Base-by-base conservation (phyloP, 108 stramenopile species). In the Cyclotella baltica region DNA sequence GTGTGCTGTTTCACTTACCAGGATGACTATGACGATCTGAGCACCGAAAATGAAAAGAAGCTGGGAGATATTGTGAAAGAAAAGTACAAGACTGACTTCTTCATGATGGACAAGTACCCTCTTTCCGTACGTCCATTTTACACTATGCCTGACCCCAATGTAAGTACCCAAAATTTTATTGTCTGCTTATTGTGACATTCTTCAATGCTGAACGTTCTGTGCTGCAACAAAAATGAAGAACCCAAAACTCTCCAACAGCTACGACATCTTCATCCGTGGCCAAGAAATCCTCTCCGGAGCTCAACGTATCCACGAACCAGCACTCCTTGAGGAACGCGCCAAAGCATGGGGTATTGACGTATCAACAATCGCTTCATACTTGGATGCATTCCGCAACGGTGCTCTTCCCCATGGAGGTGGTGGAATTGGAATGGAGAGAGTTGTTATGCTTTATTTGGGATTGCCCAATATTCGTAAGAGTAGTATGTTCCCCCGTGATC, bases 41-140 rank as follows among this genome's bases (percentile, higher is more conserved):
- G 88, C 43, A 99, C 99, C 29, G 96, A 90, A 80, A 94, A 99
- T 70, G 99, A 99, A 83, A 98, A 98, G 86, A 94, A 92, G 73
- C 90, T 99, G 6, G 99, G 99, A 36, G 90, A 95, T 51, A 87
- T 99, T 73, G 98, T 99, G 36, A 84, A 83, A 67, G 92, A 96
- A 58, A 99, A 99, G 92, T 99, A 98, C 75, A 89, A 85, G 10
- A 98, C 97, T 33, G 99, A 99, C 87, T 99, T 99, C 85, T 99
- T 93, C 87, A 97, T 99, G 67, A 97, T 99, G 98, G 99, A 99
- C 92, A 98, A 99, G 93, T 99, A 98, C 83, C 99, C 99, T 15
- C 76, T 99, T 25, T 58, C 86, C 19, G 97, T 98, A 36, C 90
- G 99, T 50, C 98, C 99, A 20, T 99, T 99, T 78, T 99, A 99